Percentiles rank a stretch among this genome's conserved stretches.
Evolutionary conservation across 176 grass and related monocot species (phyloP).

Genomic region (Rhynchospora tenuis): DNA sequence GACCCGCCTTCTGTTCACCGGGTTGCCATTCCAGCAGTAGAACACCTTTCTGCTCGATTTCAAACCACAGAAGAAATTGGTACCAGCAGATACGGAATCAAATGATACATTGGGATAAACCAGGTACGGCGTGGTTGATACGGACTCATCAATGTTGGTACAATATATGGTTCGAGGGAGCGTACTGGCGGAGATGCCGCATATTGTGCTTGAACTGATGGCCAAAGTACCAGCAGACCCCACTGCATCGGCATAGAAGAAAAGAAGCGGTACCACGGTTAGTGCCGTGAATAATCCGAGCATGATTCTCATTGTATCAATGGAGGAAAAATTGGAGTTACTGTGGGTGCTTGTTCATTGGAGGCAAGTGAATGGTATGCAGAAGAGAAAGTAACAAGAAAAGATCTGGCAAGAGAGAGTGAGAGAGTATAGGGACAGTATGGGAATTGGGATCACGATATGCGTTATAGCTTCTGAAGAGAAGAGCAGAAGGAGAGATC

Average conservation of each 20-base stretch:
- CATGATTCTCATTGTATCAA: background rate
- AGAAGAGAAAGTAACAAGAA: background rate
- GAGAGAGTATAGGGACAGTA: conserved; percentile 1
- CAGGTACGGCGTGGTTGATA: background rate
- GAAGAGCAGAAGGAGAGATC: background rate
- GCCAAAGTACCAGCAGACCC: conserved; percentile 53
- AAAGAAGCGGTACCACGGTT: background rate
- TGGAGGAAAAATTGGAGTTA: background rate
- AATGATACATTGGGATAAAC: conserved; percentile 30
- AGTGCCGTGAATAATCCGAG: background rate
- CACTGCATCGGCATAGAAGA: background rate
- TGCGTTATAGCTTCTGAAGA: background rate
- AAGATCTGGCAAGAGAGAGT: background rate
- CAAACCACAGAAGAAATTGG: conserved; percentile 40
- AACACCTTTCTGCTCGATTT: conserved; percentile 26
- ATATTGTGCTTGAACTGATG: conserved; percentile 40
- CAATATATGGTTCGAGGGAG: conserved; percentile 20
- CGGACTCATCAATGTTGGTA: background rate
- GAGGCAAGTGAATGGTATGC: background rate
- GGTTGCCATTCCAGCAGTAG: conserved; percentile 61
- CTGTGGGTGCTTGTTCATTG: conserved; percentile 3
- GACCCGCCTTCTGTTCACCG: conserved; percentile 25
- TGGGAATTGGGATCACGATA: background rate
- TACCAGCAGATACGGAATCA: conserved; percentile 48
- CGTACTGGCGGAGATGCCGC: conserved; percentile 31